Conservation (phyloP, 805 yeast genomes). For the Candida maris region DNA sequence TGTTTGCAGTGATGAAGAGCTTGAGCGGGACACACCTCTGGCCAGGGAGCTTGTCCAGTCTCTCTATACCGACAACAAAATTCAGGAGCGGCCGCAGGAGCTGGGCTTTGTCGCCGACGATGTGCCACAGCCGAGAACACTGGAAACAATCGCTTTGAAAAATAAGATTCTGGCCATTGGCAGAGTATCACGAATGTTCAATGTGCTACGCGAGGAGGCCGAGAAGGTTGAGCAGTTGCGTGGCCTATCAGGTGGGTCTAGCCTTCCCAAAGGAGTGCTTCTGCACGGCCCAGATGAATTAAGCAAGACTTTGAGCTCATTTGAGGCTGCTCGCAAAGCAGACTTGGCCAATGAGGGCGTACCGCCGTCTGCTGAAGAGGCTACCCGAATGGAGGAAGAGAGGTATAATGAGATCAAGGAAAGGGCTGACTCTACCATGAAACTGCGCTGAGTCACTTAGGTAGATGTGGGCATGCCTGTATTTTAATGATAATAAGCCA, state of each 20-base stretch:
- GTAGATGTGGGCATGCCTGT: too few species aligned
- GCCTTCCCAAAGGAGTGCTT: conserved; percentile 81
- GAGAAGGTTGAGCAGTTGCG: conserved; percentile 84
- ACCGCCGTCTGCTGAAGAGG: conserved; percentile 57
- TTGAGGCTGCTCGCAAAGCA: conserved; percentile 79
- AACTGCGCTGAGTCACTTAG: neutral
- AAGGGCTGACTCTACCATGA: conserved; percentile 25
- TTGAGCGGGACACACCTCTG: conserved; percentile 67
- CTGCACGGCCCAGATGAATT: conserved; percentile 80
- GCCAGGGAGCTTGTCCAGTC: conserved; percentile 39
- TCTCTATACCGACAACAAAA: conserved; percentile 3
- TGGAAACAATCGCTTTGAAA: conserved; percentile 48
- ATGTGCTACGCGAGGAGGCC: conserved; percentile 81
- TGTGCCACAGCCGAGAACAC: conserved; percentile 11
- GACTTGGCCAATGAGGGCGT: conserved; percentile 81
- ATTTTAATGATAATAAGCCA: too few species aligned
- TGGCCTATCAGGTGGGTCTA: conserved; percentile 60
- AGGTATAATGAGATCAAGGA: conserved; percentile 47
- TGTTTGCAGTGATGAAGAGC: conserved; percentile 93
- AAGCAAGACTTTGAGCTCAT: conserved; percentile 61
- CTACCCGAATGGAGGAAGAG: conserved; percentile 22
- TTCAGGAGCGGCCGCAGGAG: conserved; percentile 11
- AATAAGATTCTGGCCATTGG: conserved; percentile 95
- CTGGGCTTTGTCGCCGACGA: conserved; percentile 5
- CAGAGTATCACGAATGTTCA: conserved; percentile 91